Evolutionary conservation across 2,329 filamentous ascomycete species (phyloP), one percentile per base, ranked within the genome.

Genomic region (Paecilomyces dactylethromorphus): DNA sequence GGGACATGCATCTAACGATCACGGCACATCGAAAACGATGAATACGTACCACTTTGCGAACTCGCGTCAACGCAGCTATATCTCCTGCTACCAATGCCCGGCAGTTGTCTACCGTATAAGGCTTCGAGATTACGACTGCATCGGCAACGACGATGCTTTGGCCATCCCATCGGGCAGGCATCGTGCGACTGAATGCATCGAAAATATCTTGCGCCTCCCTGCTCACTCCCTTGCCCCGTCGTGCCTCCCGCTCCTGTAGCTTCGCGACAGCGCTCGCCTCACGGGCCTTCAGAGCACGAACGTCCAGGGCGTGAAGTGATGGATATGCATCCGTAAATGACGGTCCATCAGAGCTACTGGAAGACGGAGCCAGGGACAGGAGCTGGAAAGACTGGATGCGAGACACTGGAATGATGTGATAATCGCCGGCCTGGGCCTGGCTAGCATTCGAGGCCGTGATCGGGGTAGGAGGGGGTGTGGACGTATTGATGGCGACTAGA

Each of bases 191-290:
- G 57, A 88, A 78, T 11, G 81, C 79, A 74, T 87, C 84, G 65
- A 85, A 88, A 15, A 88, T 75, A 57, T 85, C 84, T 71, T 88
- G 85, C 26, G 81, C 85, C 62, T 86, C 84, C 39, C 76, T 79
- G 39, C 78, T 83, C 7, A 87, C 85, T 10, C 84, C 84, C 70
- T 84, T 85, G 57, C 84, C 84, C 59, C 80, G 78, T 57, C 81
- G 79, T n/a, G 79, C 76, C 63, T 86, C 84, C 61, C 78, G 76
- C 61, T 85, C 81, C 67, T 85, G 82, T 64, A 84, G 73, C 63
- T 83, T 79, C 11, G 78, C 74, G 31, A 88, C 75, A 10, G 82
- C 82, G 59, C 77, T 78, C 29, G 81, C 79, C 69, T 86, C 84
- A 18, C 85, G 79, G 53, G 77, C 73, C 64, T 79, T 79, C 60